Conservation (phyloP, 208 protist species). For the Crithidia bombi region DNA sequence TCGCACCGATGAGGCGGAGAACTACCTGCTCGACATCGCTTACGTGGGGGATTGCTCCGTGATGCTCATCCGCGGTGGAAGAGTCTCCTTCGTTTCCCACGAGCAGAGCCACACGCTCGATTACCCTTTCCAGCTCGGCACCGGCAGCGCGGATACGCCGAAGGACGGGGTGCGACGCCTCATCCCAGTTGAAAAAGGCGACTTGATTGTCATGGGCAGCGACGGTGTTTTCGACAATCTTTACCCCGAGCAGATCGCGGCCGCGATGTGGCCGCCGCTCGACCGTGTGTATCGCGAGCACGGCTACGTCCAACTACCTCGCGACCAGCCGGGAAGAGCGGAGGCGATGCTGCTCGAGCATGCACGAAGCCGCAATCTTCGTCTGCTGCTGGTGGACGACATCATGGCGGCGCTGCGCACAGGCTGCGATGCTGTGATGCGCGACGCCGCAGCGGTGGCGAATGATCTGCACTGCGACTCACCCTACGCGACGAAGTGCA, state of each 20-base stretch:
- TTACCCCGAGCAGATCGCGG: conserved; percentile 44
- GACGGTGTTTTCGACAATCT: conserved; percentile 84
- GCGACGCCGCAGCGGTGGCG: conserved; percentile 38
- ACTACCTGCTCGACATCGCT: conserved; percentile 61
- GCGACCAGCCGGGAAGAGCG: conserved; percentile 1
- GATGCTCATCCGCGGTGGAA: conserved; percentile 56
- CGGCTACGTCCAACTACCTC: conserved; percentile 14
- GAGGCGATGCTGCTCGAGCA: background rate
- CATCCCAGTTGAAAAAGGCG: conserved; percentile 51
- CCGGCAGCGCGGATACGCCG: conserved; percentile 63
- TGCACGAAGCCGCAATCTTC: conserved; percentile 25
- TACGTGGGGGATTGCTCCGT: conserved; percentile 69
- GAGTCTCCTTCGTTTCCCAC: conserved; percentile 46
- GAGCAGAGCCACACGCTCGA: conserved; percentile 73
- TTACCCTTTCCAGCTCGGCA: conserved; percentile 75
- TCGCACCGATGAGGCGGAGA: conserved; percentile 24
- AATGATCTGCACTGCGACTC: conserved; percentile 57
- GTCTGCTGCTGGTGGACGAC: conserved; percentile 40
- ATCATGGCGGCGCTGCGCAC: conserved; percentile 51
- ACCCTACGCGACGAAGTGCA: conserved; percentile 68
- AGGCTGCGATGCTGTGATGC: conserved; percentile 42
- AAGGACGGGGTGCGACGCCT: conserved; percentile 43
- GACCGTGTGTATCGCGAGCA: conserved; percentile 35
- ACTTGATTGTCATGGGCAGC: conserved; percentile 69
- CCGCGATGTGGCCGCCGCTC: conserved; percentile 52